Base-by-base conservation (phyloP, 2,329 filamentous ascomycete genomes). In the Calycina herbarum region DNA sequence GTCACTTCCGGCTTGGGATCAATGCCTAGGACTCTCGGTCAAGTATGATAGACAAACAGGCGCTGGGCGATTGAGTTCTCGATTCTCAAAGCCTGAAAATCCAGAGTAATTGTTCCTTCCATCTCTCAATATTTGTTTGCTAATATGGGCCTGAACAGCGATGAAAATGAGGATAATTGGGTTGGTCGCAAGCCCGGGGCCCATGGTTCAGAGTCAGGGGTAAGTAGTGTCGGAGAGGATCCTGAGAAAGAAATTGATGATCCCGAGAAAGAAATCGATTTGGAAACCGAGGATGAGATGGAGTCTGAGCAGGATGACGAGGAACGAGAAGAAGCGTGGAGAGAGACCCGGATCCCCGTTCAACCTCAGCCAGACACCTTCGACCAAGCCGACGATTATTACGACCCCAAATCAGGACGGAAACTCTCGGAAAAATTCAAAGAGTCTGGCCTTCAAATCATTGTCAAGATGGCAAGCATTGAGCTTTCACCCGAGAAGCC, bases 381-480 rank as follows among this genome's bases (percentile, higher is more conserved):
- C 17, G n/a, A 15, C 13, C 13, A 42, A 7, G 8, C n/a, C 13
- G 54, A 51, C 7, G 51, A 45, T 17, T 42, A 8, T 45, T 57
- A 63, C 29, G 35, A 5, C 59, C 54, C 48, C 58, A 10, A 51
- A 38, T 27, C 29, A 42, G 8, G 35, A 15, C 35, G 38, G 57
- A 64, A 8, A 42, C 27, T 8, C 66, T 68, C 48, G 15, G 54
- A 35, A 38, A 57, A 64, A 57, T 67, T 61, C 24, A 62, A 40
- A 11, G 54, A 64, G 7, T 20, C 57, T 31, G 82, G 82, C 3
- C 71, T 89, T 2, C 87, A 90, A 69, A 75, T 90, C 38, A 85
- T 90, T 61, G 81, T 88, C 45, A 88, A 89, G 71, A 78, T 90
- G 67, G 80, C 83, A 1, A 82, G 80, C 51, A 83, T 89, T 60